Conservation (phyloP, 1,139 yeast species). For the Pichia sp. region DNA sequence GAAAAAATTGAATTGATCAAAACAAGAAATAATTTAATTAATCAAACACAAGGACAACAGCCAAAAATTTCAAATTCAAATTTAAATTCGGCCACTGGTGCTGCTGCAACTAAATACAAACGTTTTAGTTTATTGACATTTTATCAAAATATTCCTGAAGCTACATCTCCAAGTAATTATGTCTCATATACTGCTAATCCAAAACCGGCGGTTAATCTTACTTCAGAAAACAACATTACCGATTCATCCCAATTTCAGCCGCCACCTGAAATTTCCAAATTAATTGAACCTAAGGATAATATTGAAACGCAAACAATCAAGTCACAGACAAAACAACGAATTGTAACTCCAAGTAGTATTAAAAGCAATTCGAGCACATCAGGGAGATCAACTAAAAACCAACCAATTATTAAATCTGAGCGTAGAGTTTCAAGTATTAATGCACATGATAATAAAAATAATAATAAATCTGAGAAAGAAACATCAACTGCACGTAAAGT, state of each 20-base stretch:
- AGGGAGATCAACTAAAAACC: not conserved
- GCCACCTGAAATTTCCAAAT: too few relatives aligned
- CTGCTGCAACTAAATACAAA: slow-evolving; percentile 18
- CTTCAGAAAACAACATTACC: too few relatives aligned
- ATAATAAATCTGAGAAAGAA: slow-evolving; percentile 33
- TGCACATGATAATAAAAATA: slow-evolving; percentile 7
- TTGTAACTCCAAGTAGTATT: slow-evolving; percentile 2
- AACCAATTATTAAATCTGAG: slow-evolving; percentile 21
- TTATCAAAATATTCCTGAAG: slow-evolving; percentile 31
- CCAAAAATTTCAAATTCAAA: slow-evolving; percentile 11
- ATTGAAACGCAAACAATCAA: too few relatives aligned
- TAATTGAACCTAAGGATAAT: too few relatives aligned
- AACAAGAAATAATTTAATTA: slow-evolving; percentile 12
- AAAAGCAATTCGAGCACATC: not conserved
- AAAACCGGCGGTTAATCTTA: too few relatives aligned
- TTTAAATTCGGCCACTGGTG: slow-evolving; percentile 8
- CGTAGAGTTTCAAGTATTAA: slow-evolving; percentile 14
- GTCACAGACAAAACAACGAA: slow-evolving; percentile 2
- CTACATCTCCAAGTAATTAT: slow-evolving; percentile 12
- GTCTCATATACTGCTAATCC: too few relatives aligned
- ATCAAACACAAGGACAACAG: not conserved
- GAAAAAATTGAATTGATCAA: not conserved
- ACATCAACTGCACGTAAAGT: slow-evolving; percentile 73
- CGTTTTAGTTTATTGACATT: slow-evolving; percentile 50
- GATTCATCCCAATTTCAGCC: too few relatives aligned